phyloP scores from a whole-genome alignment of 306 rosid genomes.

The Urtica urens region DNA sequence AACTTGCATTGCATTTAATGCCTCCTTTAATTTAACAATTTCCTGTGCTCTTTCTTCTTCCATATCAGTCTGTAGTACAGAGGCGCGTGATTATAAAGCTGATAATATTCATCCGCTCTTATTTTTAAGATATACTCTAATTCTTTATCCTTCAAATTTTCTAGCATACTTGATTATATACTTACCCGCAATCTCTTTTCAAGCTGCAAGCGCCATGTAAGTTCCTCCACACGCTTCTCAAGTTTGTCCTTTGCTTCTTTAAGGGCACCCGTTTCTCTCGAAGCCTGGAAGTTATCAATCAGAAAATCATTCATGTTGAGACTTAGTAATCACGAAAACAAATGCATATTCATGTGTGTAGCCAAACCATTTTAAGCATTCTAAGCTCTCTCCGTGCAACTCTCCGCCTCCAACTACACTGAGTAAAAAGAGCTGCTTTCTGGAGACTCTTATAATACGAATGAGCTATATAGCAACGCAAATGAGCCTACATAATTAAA shows the following conservation, averaged over 20 bases:
- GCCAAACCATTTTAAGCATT: constrained; percentile 77
- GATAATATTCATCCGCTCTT: constrained; percentile 10
- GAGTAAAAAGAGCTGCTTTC: constrained; percentile 71
- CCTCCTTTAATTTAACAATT: constrained; percentile 58
- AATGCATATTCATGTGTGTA: constrained; percentile 8
- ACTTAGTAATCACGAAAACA: constrained; percentile 17
- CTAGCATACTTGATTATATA: constrained; percentile 19
- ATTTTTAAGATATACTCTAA: no score
- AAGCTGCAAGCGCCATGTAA: constrained; percentile 96
- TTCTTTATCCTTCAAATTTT: constrained; percentile 11
- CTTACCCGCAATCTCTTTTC: constrained; percentile 93
- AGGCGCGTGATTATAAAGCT: constrained; percentile 5
- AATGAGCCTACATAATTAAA: constrained; percentile 50
- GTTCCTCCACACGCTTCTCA: constrained; percentile 99
- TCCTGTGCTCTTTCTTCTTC: constrained; percentile 95
- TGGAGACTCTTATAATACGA: constrained; percentile 75
- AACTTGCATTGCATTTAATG: constrained; percentile 66
- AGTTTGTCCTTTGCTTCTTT: constrained; percentile 98
- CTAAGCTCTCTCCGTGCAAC: constrained; percentile 94
- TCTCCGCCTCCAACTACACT: constrained; percentile 93
- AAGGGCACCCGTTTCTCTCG: constrained; percentile 98
- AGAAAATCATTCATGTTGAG: constrained; percentile 1
- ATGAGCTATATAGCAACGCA: constrained; percentile 56
- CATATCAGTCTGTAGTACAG: constrained; percentile 67
- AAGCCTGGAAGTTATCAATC: constrained; percentile 52